Percentiles rank a stretch among this genome's conserved stretches.
These are phyloP conservation scores for Geotrichum cucujoidarum DNA, from an alignment of 1,139 yeast genomes.

Conservation along the genomic window DNA sequence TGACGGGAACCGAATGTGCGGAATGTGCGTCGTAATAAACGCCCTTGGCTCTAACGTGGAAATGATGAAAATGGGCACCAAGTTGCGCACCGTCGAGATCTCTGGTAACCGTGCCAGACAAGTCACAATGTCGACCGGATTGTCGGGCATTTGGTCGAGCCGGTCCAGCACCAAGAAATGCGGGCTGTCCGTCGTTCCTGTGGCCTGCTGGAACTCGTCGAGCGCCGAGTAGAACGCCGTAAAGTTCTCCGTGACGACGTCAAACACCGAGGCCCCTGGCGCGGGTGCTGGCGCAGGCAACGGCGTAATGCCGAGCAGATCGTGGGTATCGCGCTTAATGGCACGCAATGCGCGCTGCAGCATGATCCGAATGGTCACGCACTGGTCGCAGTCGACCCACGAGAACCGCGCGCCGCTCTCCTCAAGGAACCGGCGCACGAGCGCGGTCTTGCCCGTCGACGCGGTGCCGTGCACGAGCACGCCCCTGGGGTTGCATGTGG, in stretches of 20 bases:
- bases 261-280: constrained; percentile 21
- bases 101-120: constrained; percentile 49
- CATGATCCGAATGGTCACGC: constrained; percentile 35
- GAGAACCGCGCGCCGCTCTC: constrained; percentile 22
- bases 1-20: constrained; percentile 47
- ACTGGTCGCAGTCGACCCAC: constrained; percentile 36
- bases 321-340: constrained; percentile 24
- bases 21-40: constrained; percentile 46
- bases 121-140: constrained; percentile 43
- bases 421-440: constrained; percentile 25
- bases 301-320: neutral
- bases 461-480: constrained; percentile 35
- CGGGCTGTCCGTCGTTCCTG: constrained; percentile 25
- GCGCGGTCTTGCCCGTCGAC: constrained; percentile 34
- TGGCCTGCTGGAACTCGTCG: constrained; percentile 38
- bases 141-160: constrained; percentile 52
- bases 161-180: constrained; percentile 49
- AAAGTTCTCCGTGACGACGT: constrained; percentile 44
- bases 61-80: constrained; percentile 38
- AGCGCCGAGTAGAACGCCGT: constrained; percentile 45
- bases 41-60: constrained; percentile 45
- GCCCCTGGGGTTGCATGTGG: constrained; percentile 28
- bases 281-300: too few relatives aligned
- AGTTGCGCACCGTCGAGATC: constrained; percentile 28
- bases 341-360: constrained; percentile 36